phyloP scores from a whole-genome alignment of 1,284 basidiomycete species.

The Moesziomyces sp. region DNA sequence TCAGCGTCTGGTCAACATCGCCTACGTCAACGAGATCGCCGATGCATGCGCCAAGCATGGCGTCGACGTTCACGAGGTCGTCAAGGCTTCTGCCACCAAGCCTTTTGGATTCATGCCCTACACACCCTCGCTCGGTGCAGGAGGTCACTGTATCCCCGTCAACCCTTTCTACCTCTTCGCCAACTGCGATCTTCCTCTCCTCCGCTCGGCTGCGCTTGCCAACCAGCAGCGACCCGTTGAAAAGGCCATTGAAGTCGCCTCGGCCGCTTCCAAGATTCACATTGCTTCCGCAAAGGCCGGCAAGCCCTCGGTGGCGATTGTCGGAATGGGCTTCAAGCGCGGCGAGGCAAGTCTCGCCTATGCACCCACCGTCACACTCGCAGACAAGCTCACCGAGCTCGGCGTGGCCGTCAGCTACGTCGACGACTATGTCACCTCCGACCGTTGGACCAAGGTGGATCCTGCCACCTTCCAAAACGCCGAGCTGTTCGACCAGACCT shows the following conservation, averaged over 20 bases:
- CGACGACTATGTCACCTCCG: conserved; percentile 26
- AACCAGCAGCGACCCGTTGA: conserved; percentile 19
- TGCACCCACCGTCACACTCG: conserved; percentile 34
- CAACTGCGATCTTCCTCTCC: conserved; percentile 35
- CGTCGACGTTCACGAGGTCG: conserved; percentile 35
- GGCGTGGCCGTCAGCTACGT: conserved; percentile 28
- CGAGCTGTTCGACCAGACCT: conserved; percentile 7
- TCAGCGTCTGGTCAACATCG: conserved; percentile 35
- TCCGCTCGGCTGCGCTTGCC: conserved; percentile 16
- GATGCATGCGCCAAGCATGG: conserved; percentile 35
- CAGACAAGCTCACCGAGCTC: conserved; percentile 24
- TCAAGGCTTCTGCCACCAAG: conserved; percentile 29
- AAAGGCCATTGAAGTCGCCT: conserved; percentile 20
- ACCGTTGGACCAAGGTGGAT: conserved; percentile 22
- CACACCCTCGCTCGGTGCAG: conserved; percentile 26
- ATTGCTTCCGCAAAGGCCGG: neutral
- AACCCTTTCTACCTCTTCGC: conserved; percentile 41
- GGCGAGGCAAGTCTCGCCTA: conserved; percentile 32
- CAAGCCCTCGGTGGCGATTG: conserved; percentile 11
- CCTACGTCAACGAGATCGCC: conserved; percentile 47
- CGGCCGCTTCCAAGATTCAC: conserved; percentile 7
- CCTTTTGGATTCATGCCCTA: conserved; percentile 43
- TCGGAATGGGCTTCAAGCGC: conserved; percentile 40
- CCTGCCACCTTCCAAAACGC: conserved; percentile 8
- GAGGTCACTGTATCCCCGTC: conserved; percentile 40